Percentiles rank a stretch among this genome's conserved stretches.
Evolutionary conservation across 2,329 filamentous ascomycete species (phyloP).

Genomic region (Trichophyton equinum): DNA sequence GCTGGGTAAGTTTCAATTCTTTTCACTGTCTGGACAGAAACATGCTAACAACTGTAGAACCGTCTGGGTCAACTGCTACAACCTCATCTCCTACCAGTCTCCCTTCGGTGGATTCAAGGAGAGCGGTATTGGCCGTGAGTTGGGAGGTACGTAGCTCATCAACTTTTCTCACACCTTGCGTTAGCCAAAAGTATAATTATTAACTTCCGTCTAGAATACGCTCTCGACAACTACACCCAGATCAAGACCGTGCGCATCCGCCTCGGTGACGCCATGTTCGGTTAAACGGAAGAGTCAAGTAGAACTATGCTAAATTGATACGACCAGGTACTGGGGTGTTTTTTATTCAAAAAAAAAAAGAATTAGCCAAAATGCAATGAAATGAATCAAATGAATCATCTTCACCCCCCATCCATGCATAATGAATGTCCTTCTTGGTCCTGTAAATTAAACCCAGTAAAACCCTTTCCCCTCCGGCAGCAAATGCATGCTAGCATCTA

Average conservation of each 20-base stretch:
- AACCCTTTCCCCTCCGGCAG: too few species aligned
- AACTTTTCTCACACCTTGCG: not conserved
- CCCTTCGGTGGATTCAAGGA: conserved; percentile 36
- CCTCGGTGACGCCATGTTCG: conserved; percentile 35
- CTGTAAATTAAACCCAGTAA: not conserved
- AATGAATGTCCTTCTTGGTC: not conserved
- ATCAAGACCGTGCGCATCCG: conserved; percentile 37
- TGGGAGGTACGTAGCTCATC: conserved; percentile 23
- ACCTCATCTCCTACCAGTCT: conserved; percentile 53
- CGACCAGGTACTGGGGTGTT: conserved; percentile 18
- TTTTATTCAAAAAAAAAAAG: not conserved
- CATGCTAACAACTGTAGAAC: conserved; percentile 23
- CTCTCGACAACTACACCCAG: conserved; percentile 39
- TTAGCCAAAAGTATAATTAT: not conserved
- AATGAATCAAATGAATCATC: not conserved
- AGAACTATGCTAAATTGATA: not conserved
- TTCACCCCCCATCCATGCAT: not conserved
- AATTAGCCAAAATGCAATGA: not conserved
- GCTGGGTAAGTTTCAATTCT: conserved; percentile 39
- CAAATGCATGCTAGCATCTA: not conserved
- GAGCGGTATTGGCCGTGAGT: conserved; percentile 33
- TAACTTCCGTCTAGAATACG: conserved; percentile 24
- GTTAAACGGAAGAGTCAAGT: conserved; percentile 1
- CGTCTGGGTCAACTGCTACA: conserved; percentile 58
- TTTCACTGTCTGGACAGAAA: conserved; percentile 30